Evolutionary conservation across 2,329 filamentous ascomycete species (phyloP).

Genomic region (Fusarium ramigenum): DNA sequence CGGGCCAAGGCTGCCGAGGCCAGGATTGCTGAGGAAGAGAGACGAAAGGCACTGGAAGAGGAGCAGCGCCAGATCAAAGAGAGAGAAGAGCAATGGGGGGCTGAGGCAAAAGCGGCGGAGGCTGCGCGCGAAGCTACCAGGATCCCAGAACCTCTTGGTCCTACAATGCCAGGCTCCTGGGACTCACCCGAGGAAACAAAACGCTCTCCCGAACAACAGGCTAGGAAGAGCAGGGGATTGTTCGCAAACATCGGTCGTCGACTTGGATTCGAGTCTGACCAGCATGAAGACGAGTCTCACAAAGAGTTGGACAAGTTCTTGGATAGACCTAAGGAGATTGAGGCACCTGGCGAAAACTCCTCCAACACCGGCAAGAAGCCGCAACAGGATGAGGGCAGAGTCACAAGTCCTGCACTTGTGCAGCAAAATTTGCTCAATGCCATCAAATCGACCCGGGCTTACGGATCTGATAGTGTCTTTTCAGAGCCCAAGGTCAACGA

Average conservation of each 20-base stretch:
- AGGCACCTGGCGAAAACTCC: conserved; percentile 23
- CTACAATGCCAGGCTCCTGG: conserved; percentile 79
- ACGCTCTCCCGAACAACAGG: conserved; percentile 46
- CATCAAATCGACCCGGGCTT: conserved; percentile 79
- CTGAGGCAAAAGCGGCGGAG: conserved; percentile 50
- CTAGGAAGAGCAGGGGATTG: conserved; percentile 62
- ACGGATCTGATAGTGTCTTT: conserved; percentile 79
- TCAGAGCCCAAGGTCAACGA: conserved; percentile 74
- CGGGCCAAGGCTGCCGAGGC: conserved; percentile 88
- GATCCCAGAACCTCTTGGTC: conserved; percentile 53
- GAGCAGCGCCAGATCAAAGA: conserved; percentile 75
- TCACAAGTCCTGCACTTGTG: conserved; percentile 68
- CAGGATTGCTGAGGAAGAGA: conserved; percentile 83
- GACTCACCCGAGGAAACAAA: conserved; percentile 67
- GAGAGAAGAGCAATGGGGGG: conserved; percentile 55
- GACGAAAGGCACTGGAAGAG: conserved; percentile 76
- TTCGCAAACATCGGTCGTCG: conserved; percentile 75
- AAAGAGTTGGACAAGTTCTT: conserved; percentile 57
- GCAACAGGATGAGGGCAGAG: conserved; percentile 58
- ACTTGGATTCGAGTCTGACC: conserved; percentile 70
- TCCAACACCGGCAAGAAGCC: conserved; percentile 25
- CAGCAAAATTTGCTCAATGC: conserved; percentile 80
- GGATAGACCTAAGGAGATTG: conserved; percentile 43
- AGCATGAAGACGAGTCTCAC: conserved; percentile 53
- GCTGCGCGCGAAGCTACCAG: conserved; percentile 52